phyloP scores from a whole-genome alignment of 1,284 basidiomycete genomes.

The Vanrija pseudolonga region DNA sequence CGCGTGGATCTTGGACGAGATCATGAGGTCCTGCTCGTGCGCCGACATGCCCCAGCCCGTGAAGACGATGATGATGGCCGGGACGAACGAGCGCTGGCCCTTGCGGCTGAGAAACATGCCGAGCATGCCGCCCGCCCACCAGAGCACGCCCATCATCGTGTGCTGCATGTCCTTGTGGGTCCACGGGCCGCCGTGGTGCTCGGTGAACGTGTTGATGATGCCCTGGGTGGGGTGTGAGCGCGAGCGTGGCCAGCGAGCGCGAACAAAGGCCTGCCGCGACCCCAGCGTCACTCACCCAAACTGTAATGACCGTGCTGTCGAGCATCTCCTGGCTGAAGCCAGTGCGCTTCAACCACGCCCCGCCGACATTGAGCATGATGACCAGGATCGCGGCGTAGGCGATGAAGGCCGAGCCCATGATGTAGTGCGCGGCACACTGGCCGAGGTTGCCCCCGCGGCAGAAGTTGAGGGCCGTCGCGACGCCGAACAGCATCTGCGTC shows the following conservation, averaged over 20 bases:
- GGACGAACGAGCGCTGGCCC: slow-evolving; percentile 78
- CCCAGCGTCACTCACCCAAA: slow-evolving; percentile 62
- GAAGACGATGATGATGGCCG: slow-evolving; percentile 76
- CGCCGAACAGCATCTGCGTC: slow-evolving; percentile 57
- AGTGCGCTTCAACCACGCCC: slow-evolving; percentile 66
- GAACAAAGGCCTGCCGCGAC: neutral
- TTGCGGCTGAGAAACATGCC: slow-evolving; percentile 82
- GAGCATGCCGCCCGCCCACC: slow-evolving; percentile 86
- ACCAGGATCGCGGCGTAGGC: slow-evolving; percentile 81
- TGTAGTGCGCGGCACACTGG: slow-evolving; percentile 83
- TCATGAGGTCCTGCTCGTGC: slow-evolving; percentile 77
- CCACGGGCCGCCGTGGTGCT: slow-evolving; percentile 76
- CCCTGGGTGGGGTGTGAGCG: slow-evolving; percentile 28
- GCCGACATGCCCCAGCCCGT: slow-evolving; percentile 95
- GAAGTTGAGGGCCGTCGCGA: slow-evolving; percentile 52
- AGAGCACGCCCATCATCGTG: slow-evolving; percentile 68
- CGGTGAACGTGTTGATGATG: slow-evolving; percentile 87
- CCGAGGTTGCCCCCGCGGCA: slow-evolving; percentile 68
- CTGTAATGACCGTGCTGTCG: slow-evolving; percentile 82
- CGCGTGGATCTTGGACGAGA: slow-evolving; percentile 78
- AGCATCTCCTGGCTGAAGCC: slow-evolving; percentile 73
- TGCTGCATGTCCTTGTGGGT: slow-evolving; percentile 91
- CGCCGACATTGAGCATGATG: slow-evolving; percentile 76
- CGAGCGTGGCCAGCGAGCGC: neutral
- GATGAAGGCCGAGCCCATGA: slow-evolving; percentile 81